Evolutionary conservation across 2,329 filamentous ascomycete species (phyloP).

Genomic region (Aspergillus puulaauensis): DNA sequence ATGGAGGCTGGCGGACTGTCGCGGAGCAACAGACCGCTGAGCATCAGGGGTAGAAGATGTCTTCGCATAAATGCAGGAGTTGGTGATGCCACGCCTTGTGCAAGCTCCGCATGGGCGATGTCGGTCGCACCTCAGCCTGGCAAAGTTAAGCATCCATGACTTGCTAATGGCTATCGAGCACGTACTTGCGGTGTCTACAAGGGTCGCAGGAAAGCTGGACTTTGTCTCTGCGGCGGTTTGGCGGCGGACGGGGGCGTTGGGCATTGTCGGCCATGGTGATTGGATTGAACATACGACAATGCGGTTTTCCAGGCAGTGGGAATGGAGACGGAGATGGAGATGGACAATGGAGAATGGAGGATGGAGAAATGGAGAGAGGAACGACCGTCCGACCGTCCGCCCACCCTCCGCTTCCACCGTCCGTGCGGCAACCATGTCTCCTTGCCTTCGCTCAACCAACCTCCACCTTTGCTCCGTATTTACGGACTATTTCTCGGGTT

Average conservation of each 20-base stretch:
- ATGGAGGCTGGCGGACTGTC: neutral
- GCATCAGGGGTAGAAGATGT: neutral
- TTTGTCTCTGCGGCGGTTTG: slow-evolving; percentile 1
- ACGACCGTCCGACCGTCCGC: neutral
- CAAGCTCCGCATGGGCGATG: too few species aligned
- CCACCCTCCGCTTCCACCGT: neutral
- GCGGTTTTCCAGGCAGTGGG: rapidly evolving
- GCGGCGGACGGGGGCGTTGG: neutral
- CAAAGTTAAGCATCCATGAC: neutral
- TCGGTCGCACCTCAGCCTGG: neutral
- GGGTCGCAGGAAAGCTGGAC: neutral
- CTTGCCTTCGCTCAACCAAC: too few species aligned
- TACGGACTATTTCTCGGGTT: too few species aligned
- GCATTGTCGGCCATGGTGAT: neutral
- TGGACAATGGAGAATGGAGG: too few species aligned
- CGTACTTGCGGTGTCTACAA: slow-evolving; percentile 1
- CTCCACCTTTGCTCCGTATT: too few species aligned
- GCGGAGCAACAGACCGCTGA: neutral
- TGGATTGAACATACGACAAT: too few species aligned
- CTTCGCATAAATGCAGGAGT: neutral
- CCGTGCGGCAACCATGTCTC: too few species aligned
- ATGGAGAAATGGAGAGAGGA: neutral
- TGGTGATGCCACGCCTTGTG: too few species aligned
- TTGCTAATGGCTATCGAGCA: neutral
- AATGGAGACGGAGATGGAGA: too few species aligned